phyloP scores from a whole-genome alignment of 371 early-diverging fungal species.

The Encephalitozoon intestinalis region DNA sequence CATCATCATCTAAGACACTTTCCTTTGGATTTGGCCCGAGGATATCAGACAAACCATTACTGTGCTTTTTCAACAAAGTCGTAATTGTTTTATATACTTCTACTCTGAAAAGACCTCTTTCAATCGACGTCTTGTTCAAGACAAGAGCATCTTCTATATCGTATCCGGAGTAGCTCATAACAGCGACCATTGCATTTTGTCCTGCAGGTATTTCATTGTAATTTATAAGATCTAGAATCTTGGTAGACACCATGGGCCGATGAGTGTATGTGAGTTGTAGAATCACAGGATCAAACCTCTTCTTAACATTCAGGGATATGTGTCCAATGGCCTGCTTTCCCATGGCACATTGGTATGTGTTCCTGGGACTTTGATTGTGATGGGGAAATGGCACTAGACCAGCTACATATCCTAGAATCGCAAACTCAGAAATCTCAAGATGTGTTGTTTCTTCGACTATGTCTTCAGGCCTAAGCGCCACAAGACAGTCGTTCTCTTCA shows the following conservation, averaged over 20 bases:
- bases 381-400: conserved; percentile 98
- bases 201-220: conserved; percentile 95
- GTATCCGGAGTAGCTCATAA: conserved; percentile 97
- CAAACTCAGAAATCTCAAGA: conserved; percentile 92
- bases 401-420: conserved; percentile 88
- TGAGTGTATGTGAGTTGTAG: conserved; percentile 91
- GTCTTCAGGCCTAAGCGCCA: conserved; percentile 77
- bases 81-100: conserved; percentile 77
- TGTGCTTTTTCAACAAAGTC: conserved; percentile 70
- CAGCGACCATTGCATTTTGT: conserved; percentile 95
- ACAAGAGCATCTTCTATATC: conserved; percentile 99
- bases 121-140: conserved; percentile 85
- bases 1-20: conserved; percentile 65
- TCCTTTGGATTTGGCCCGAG: conserved; percentile 62
- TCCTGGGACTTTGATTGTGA: conserved; percentile 98
- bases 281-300: conserved; percentile 85
- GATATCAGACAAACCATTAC: conserved; percentile 77
- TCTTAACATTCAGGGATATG: conserved; percentile 82
- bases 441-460: conserved; percentile 74
- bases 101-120: conserved; percentile 94
- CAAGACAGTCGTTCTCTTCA: conserved; percentile 87
- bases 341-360: conserved; percentile 99
- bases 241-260: conserved; percentile 92
- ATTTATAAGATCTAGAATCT: conserved; percentile 88
- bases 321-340: conserved; percentile 99